Evolutionary conservation across 306 rosid genomes (phyloP).

Genomic region (Trichosanthes truncata): DNA sequence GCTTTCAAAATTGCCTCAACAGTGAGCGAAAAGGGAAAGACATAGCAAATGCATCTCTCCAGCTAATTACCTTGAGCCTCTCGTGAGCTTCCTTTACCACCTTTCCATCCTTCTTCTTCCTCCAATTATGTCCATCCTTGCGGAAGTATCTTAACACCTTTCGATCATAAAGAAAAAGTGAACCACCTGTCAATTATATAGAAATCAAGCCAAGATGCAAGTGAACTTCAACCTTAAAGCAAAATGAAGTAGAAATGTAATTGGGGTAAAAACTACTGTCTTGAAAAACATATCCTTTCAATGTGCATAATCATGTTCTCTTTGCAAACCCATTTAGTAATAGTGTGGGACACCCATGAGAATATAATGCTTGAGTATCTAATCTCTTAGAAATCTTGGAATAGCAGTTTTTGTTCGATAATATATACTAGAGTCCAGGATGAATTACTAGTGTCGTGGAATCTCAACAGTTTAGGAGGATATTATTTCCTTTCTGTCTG

Average conservation of each 20-base stretch:
- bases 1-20: constrained; percentile 1
- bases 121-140: constrained; percentile 92
- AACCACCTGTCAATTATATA: constrained; percentile 58
- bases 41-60: neutral
- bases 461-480: neutral
- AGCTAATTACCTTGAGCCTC: constrained; percentile 62
- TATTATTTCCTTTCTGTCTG: neutral
- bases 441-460: neutral
- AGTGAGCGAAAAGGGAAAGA: neutral
- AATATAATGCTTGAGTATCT: neutral
- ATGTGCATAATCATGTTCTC: neutral
- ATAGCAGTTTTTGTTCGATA: neutral
- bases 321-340: neutral
- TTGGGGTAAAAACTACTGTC: neutral
- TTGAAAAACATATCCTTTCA: neutral
- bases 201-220: constrained; percentile 18
- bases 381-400: neutral
- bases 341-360: neutral
- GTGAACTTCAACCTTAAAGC: neutral
- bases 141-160: constrained; percentile 84
- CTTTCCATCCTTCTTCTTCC: constrained; percentile 94
- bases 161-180: constrained; percentile 84
- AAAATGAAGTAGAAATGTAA: constrained; percentile 9
- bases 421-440: neutral
- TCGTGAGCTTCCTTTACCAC: constrained; percentile 92